Evolutionary conservation across 495 filamentous ascomycete species (phyloP), one percentile per base, ranked within the genome.

Genomic region (Thozetella sp.): DNA sequence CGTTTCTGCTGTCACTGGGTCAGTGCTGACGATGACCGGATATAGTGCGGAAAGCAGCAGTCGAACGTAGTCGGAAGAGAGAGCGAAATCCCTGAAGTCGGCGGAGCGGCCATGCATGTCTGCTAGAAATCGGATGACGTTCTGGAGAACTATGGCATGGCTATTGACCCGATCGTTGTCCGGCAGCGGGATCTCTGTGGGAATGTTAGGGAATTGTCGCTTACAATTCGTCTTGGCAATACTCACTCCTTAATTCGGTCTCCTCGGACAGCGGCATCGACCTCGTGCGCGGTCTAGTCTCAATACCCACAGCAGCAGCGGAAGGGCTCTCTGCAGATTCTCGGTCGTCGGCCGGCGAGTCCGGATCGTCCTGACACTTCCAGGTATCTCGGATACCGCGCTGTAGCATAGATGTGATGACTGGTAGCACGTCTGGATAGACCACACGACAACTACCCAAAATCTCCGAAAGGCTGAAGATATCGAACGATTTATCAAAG

Each of bases 341-440:
- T 1, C 55, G 51, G 22, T 79, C 73, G 1, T 56, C 60, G 9
- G 73, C 65, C 2, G 83, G 83, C 1, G 83, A 86, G 54, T 84
- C 77, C 4, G 80, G 78, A 60, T 87, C 83, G 58, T 84, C 78
- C 61, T 85, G 84, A 59, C 88, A 75, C 52, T 79, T 85, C 45
- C 90, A 77, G 25, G 91, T 79, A 55, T 86, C 81, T 53, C 87
- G 86, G 24, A 96, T 66, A 2, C 91, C 94, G 57, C 86, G 85
- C 62, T 91, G 89, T n/a, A 98, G 74, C 93, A 99, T 96, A 2
- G 86, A 82, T n/a, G 83, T 84, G 25, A 99, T 90, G 6, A 96
- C 86, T 0, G 88, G 86, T 19, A 97, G 74, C 24, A 93, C 84
- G 65, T 93, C 91, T 1, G 93, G 89, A 67, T 91, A 90, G 2